A percentile compares a stretch with the other conserved stretches of the same genome.
These are phyloP conservation scores for Gyromitra esculenta DNA, from an alignment of 2,329 filamentous ascomycete genomes.

Conservation along the genomic window DNA sequence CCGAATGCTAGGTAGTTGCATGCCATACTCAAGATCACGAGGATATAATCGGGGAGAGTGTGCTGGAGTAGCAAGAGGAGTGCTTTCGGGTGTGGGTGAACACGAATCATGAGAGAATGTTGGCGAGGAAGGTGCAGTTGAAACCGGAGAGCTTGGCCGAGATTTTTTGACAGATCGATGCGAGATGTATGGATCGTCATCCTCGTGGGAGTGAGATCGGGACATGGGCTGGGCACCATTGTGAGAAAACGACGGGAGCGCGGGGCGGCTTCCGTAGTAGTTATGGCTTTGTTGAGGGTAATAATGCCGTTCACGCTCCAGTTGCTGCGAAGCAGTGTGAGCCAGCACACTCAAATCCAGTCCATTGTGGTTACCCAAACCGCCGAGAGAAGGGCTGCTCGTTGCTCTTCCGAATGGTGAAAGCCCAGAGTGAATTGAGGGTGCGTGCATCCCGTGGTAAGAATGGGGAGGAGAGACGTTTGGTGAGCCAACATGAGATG, in stretches of 20 bases:
- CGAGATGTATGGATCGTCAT: slow-evolving; percentile 78
- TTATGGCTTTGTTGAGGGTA: slow-evolving; percentile 60
- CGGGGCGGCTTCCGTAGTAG: slow-evolving; percentile 63
- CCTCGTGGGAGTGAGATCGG: slow-evolving; percentile 82
- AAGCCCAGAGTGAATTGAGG: slow-evolving; percentile 68
- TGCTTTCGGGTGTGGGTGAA: slow-evolving; percentile 95
- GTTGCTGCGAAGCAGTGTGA: slow-evolving; percentile 71
- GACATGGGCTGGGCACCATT: slow-evolving; percentile 92
- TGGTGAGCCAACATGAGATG: slow-evolving; percentile 86
- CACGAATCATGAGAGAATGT: slow-evolving; percentile 96
- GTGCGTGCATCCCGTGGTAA: slow-evolving; percentile 70
- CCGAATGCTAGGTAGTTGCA: slow-evolving; percentile 88
- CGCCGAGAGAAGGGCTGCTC: slow-evolving; percentile 63
- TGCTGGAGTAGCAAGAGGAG: slow-evolving; percentile 94
- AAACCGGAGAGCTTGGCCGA: slow-evolving; percentile 91
- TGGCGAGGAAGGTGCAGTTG: slow-evolving; percentile 92
- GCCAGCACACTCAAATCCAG: slow-evolving; percentile 75
- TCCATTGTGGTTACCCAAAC: slow-evolving; percentile 45
- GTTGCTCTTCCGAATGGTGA: slow-evolving; percentile 67
- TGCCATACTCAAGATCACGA: slow-evolving; percentile 69
- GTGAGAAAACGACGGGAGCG: slow-evolving; percentile 75
- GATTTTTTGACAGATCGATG: slow-evolving; percentile 85
- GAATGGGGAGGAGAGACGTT: slow-evolving; percentile 96
- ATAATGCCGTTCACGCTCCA: slow-evolving; percentile 70
- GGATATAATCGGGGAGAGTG: slow-evolving; percentile 82